phyloP scores from a whole-genome alignment of 176 grass and related monocot genomes.

The Zizania latifolia region DNA sequence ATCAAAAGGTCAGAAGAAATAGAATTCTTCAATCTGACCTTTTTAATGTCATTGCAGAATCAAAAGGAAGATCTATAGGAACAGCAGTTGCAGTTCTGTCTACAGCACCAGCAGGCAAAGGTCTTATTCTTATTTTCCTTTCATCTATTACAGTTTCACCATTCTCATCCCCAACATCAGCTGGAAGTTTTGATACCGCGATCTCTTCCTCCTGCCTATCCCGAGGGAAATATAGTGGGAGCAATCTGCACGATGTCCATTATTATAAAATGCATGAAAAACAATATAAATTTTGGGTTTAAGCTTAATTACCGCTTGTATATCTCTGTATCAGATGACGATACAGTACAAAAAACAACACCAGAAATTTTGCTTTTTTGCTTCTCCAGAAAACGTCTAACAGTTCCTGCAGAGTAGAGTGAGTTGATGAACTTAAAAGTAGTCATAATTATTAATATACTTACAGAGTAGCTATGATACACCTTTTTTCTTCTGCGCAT shows the following conservation, averaged over 20 bases:
- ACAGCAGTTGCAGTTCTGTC: slow-evolving; percentile 25
- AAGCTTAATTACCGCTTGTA: slow-evolving; percentile 60
- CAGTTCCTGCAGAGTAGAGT: slow-evolving; percentile 59
- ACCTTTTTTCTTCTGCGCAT: background rate
- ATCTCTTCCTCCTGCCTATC: slow-evolving; percentile 96
- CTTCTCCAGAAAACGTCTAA: slow-evolving; percentile 88
- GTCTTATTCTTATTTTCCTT: slow-evolving; percentile 97
- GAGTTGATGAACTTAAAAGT: background rate
- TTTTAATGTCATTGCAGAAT: slow-evolving; percentile 62
- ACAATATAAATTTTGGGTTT: too few species aligned
- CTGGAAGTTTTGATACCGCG: slow-evolving; percentile 72
- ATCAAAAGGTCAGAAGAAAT: too few species aligned
- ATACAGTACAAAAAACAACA: slow-evolving; percentile 85
- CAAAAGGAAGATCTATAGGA: slow-evolving; percentile 47
- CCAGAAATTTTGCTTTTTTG: slow-evolving; percentile 83
- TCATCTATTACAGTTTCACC: slow-evolving; percentile 95
- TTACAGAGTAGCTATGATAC: background rate
- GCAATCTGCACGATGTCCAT: too few species aligned
- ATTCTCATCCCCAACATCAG: slow-evolving; percentile 99
- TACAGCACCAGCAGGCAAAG: slow-evolving; percentile 55
- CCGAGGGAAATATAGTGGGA: slow-evolving; percentile 92
- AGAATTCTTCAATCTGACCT: slow-evolving; percentile 40
- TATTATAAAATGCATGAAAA: too few species aligned
- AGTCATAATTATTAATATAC: background rate
- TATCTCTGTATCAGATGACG: slow-evolving; percentile 88